Evolutionary conservation across 1,284 basidiomycete genomes (phyloP).

Genomic region (Cryptococcus amylolentus): DNA sequence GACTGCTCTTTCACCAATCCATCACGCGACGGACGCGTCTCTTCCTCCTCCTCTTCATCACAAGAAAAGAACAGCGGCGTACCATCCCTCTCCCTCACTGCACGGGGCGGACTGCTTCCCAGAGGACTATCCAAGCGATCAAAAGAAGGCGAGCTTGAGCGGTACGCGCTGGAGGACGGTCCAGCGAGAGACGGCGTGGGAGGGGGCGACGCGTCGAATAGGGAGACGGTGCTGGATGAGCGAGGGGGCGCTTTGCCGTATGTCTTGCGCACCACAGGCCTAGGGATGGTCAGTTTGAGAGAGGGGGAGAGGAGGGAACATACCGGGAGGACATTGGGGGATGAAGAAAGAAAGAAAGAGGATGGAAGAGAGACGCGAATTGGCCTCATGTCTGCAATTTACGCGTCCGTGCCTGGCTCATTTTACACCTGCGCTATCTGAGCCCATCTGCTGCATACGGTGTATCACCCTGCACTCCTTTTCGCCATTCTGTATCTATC

Average conservation of each 20-base stretch:
- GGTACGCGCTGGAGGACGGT: not conserved
- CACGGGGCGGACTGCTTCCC: slow-evolving; percentile 4
- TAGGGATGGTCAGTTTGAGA: slow-evolving; percentile 6
- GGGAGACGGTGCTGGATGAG: slow-evolving; percentile 15
- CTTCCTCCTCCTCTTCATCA: slow-evolving; percentile 12
- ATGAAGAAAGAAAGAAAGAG: not conserved
- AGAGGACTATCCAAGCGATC: slow-evolving; percentile 11
- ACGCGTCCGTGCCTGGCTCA: not conserved
- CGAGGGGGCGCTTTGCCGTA: slow-evolving; percentile 27
- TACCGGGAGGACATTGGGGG: slow-evolving; percentile 2
- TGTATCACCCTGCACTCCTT: no score
- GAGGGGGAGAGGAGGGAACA: not conserved
- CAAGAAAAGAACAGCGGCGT: slow-evolving; percentile 8
- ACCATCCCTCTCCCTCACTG: not conserved
- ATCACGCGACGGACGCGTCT: not conserved
- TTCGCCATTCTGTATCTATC: no score
- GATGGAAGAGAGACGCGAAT: not conserved
- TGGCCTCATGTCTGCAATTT: not conserved
- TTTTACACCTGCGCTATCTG: no score
- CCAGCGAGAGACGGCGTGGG: slow-evolving; percentile 2
- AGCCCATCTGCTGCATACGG: no score
- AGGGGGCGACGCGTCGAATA: slow-evolving; percentile 9
- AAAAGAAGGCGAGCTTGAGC: slow-evolving; percentile 15
- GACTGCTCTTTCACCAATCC: not conserved
- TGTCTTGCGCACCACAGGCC: slow-evolving; percentile 31